A percentile compares a stretch with the other conserved stretches of the same genome.
Evolutionary conservation across 164 flowering plant genomes (phyloP).

Genomic region (Chloranthus sessilifolius): DNA sequence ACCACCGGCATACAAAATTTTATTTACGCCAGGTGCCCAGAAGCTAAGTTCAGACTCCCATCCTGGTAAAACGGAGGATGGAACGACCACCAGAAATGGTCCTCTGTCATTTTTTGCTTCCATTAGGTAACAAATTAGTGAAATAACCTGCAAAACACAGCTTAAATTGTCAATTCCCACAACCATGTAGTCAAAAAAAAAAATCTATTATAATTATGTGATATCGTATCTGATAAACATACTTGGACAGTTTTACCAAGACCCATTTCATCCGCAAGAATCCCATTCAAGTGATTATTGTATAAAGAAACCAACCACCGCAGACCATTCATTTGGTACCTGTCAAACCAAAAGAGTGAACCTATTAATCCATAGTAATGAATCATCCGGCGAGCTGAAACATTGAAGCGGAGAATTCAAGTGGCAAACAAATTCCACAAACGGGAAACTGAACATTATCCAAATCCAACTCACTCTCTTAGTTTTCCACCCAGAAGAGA

Average conservation of each 20-base stretch:
- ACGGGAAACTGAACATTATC: background rate
- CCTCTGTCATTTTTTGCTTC: slow-evolving; percentile 92
- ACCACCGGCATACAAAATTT: slow-evolving; percentile 89
- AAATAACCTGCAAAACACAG: slow-evolving; percentile 60
- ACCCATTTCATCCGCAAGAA: slow-evolving; percentile 99
- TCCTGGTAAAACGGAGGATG: slow-evolving; percentile 92
- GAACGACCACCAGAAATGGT: slow-evolving; percentile 95
- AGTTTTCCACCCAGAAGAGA: slow-evolving; percentile 81
- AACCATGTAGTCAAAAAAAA: too few species aligned
- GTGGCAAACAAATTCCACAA: too few species aligned
- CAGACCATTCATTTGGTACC: slow-evolving; percentile 98
- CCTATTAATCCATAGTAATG: too few species aligned
- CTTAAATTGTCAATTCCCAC: too few species aligned
- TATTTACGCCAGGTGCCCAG: slow-evolving; percentile 86
- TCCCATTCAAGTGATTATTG: slow-evolving; percentile 96
- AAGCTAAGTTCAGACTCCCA: slow-evolving; percentile 84
- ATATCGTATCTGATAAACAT: background rate
- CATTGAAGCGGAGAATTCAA: too few species aligned
- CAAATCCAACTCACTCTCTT: slow-evolving; percentile 72
- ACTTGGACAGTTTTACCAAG: slow-evolving; percentile 99
- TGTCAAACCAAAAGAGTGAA: slow-evolving; percentile 25
- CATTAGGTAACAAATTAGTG: slow-evolving; percentile 91
- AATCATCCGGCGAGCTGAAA: too few species aligned
- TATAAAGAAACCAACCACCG: slow-evolving; percentile 94
- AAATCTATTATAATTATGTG: background rate